phyloP scores from a whole-genome alignment of 163 green algal genomes.

The Scenedesmus sp. region DNA sequence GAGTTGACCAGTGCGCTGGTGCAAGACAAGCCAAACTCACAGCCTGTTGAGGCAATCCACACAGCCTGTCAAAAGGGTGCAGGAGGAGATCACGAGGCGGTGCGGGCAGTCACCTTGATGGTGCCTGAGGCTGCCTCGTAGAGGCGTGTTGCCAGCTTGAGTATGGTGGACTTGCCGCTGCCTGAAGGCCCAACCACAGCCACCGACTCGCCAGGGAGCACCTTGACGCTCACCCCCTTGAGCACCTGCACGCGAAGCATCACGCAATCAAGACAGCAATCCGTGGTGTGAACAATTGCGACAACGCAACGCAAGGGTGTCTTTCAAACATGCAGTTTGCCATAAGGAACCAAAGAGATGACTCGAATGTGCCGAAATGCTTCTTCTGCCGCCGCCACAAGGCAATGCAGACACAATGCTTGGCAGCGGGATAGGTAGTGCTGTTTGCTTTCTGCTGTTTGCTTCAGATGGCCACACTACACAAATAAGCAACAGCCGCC shows the following conservation, averaged over 20 bases:
- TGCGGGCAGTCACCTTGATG: neutral
- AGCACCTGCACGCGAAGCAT: slow-evolving; percentile 59
- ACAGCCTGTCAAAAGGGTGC: neutral
- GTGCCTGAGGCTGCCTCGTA: slow-evolving; percentile 59
- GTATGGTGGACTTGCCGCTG: slow-evolving; percentile 91
- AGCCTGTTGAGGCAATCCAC: neutral
- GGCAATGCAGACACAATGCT: no score
- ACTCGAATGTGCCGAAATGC: no score
- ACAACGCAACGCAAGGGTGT: neutral
- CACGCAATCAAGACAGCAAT: neutral
- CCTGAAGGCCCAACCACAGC: slow-evolving; percentile 94
- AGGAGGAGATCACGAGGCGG: neutral
- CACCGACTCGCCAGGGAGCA: slow-evolving; percentile 79
- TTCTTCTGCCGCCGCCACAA: no score
- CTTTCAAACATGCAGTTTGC: no score
- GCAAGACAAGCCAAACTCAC: no score
- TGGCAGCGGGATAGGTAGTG: no score
- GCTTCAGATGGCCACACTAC: no score
- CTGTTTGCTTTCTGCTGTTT: no score
- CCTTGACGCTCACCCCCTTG: slow-evolving; percentile 57
- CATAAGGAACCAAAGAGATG: no score
- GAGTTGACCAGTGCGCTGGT: no score
- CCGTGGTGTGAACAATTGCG: neutral
- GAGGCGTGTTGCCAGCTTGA: slow-evolving; percentile 86
- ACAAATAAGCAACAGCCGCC: no score